Conservation (phyloP, 768 basidiomycete genomes). For the Pulveroboletus sp. region DNA sequence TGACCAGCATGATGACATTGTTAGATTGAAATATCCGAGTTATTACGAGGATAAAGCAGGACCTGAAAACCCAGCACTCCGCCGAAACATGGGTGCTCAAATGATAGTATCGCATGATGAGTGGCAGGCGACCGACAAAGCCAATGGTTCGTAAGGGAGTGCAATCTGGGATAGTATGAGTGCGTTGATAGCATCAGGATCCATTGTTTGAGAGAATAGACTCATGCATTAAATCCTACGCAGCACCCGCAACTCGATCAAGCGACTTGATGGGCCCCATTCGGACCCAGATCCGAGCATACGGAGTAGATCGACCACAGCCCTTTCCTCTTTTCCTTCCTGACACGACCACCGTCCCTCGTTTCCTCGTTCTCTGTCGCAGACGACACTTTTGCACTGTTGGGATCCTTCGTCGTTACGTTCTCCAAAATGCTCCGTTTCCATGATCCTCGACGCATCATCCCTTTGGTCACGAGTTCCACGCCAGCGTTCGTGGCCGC, state of each 20-base stretch:
- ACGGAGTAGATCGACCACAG: conserved; percentile 30
- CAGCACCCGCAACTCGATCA: not conserved
- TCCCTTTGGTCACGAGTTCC: conserved; percentile 15
- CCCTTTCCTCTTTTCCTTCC: conserved; percentile 24
- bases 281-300: conserved; percentile 22
- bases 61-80: too few relatives aligned
- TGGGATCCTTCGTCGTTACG: conserved; percentile 5
- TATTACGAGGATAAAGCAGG: too few relatives aligned
- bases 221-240: not conserved
- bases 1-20: too few relatives aligned
- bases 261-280: conserved; percentile 4
- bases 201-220: too few relatives aligned
- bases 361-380: conserved; percentile 13
- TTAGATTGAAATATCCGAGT: too few relatives aligned
- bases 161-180: too few relatives aligned
- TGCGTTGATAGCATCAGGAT: too few relatives aligned
- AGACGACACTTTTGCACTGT: conserved; percentile 5
- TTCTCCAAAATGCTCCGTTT: conserved; percentile 23
- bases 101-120: too few relatives aligned
- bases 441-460: conserved; percentile 25
- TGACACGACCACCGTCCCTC: conserved; percentile 2
- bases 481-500: not conserved
- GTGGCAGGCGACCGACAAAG: too few relatives aligned
- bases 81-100: too few relatives aligned
- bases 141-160: too few relatives aligned